Conservation (phyloP, 148 eudicot species). For the Bassia scoparia region DNA sequence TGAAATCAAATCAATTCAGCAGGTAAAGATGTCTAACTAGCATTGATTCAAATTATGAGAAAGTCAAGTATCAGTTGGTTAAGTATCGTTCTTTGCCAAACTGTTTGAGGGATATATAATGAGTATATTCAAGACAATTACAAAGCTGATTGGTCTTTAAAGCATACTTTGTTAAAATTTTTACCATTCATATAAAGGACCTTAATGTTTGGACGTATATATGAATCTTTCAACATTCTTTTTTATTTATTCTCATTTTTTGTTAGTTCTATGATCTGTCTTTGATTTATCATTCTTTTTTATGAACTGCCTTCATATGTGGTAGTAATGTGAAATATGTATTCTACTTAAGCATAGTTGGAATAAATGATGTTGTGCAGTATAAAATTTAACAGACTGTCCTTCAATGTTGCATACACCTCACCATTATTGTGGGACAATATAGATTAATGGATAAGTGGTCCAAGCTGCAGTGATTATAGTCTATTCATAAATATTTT, state of each 20-base stretch:
- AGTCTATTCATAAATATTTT: background rate
- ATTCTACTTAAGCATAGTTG: background rate
- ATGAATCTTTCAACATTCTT: slow-evolving; percentile 30
- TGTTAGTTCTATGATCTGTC: background rate
- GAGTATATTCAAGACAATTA: slow-evolving; percentile 76
- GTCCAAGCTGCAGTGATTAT: slow-evolving; percentile 15
- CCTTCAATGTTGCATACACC: slow-evolving; percentile 1
- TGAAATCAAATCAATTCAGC: too few species aligned
- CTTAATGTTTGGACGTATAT: slow-evolving; percentile 98
- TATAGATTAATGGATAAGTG: slow-evolving; percentile 9
- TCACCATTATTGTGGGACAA: slow-evolving; percentile 8
- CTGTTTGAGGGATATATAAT: slow-evolving; percentile 77
- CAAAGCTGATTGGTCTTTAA: slow-evolving; percentile 76
- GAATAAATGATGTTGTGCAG: background rate
- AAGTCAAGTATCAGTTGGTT: slow-evolving; percentile 77
- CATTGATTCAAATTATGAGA: too few species aligned
- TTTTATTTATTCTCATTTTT: background rate
- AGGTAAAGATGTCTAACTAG: too few species aligned
- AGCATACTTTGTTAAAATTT: slow-evolving; percentile 70
- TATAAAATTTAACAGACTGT: background rate
- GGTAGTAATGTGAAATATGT: too few species aligned
- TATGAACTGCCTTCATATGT: too few species aligned
- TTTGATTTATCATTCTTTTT: background rate
- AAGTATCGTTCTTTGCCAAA: slow-evolving; percentile 75
- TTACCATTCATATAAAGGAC: slow-evolving; percentile 79